Evolutionary conservation across 306 rosid genomes (phyloP).

Genomic region (Lupinus albus): DNA sequence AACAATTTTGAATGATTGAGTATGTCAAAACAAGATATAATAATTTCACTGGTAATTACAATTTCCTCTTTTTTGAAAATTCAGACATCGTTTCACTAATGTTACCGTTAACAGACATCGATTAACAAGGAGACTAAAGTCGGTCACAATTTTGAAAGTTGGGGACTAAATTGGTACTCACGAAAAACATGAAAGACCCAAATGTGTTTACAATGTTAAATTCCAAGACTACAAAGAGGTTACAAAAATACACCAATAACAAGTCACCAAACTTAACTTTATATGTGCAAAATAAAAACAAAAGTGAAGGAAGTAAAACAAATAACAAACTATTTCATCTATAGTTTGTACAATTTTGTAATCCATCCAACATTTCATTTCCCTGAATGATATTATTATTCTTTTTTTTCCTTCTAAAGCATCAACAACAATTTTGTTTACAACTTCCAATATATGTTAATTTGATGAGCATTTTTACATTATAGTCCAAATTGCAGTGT

Average conservation of each 20-base stretch:
- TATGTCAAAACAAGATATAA: background rate
- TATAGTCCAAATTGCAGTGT: slow-evolving; percentile 21
- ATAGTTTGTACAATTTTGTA: slow-evolving; percentile 35
- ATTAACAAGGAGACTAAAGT: no score
- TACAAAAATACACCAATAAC: slow-evolving; percentile 8
- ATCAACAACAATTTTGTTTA: slow-evolving; percentile 34
- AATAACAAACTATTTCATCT: background rate
- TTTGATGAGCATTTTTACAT: slow-evolving; percentile 20
- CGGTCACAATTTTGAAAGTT: no score
- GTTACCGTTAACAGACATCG: no score
- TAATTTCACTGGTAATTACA: no score
- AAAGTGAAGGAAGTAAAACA: slow-evolving; percentile 5
- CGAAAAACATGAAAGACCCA: no score
- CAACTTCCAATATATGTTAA: background rate
- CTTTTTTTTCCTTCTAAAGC: slow-evolving; percentile 27
- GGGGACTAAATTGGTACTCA: slow-evolving; percentile 11
- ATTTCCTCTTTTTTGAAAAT: no score
- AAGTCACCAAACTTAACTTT: slow-evolving; percentile 36
- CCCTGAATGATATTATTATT: slow-evolving; percentile 3
- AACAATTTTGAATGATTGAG: slow-evolving; percentile 10
- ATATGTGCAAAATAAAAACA: slow-evolving; percentile 36
- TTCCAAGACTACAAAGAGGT: slow-evolving; percentile 2
- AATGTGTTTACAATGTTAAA: slow-evolving; percentile 30
- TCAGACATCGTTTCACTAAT: no score
- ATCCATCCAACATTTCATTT: slow-evolving; percentile 23